Conservation (phyloP, 257 asterid genomes). For the Schizonepeta tenuifolia region DNA sequence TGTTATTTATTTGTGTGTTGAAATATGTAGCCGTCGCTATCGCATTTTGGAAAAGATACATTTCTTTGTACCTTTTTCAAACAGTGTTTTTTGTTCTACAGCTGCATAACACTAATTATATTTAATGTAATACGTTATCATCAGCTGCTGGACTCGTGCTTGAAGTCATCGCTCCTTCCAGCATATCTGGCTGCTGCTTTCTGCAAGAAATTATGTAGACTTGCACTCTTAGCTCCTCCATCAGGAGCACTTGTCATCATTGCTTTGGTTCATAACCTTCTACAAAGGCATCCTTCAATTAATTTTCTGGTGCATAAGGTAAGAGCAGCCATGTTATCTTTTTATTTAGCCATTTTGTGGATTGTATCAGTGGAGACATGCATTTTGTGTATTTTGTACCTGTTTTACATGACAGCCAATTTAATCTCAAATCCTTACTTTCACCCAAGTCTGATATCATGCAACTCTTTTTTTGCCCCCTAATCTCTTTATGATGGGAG, state of each 20-base stretch:
- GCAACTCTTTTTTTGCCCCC: too few relatives aligned
- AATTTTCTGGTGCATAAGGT: conserved; percentile 89
- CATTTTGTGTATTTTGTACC: neutral
- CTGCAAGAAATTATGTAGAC: conserved; percentile 88
- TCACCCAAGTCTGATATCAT: too few relatives aligned
- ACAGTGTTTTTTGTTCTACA: neutral
- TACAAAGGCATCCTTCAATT: conserved; percentile 93
- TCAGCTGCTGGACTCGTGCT: conserved; percentile 94
- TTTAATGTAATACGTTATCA: conserved; percentile 17
- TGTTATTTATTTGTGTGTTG: neutral
- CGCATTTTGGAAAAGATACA: neutral
- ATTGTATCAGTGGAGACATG: conserved; percentile 5
- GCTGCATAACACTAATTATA: conserved; percentile 12
- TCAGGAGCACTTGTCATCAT: conserved; percentile 77
- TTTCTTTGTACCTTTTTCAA: conserved; percentile 13
- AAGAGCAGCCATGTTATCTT: conserved; percentile 27
- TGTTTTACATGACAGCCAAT: neutral
- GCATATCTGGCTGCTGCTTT: conserved; percentile 95
- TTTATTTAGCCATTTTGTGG: neutral
- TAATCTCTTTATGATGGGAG: too few relatives aligned
- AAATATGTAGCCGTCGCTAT: too few relatives aligned
- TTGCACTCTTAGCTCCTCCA: conserved; percentile 78
- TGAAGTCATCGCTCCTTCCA: conserved; percentile 94
- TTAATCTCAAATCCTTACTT: neutral
- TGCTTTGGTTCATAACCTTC: conserved; percentile 91